Evolutionary conservation across 305 asterid genomes (phyloP), one percentile per base, ranked within the genome.

Genomic region (Fraxinus ornus): DNA sequence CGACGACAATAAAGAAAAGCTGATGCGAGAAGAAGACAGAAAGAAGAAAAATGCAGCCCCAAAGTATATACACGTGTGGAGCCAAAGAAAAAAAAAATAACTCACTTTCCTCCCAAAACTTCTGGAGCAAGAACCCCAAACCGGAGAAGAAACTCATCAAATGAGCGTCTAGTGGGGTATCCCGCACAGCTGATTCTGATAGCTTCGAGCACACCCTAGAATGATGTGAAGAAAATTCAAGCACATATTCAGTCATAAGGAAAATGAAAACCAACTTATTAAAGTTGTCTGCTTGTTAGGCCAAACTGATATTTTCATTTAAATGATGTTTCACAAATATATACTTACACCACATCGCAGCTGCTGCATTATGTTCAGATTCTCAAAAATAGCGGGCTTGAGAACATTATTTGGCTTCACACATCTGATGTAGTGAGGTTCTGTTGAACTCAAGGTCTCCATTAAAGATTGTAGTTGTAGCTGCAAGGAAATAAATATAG

Each of bases 121-220:
- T 97, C 99, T 62, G 99, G 98, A 85, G 97, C 98, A 85, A 97
- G 99, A 88, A 95, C 97, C 89, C 99, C 98, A 89, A 97, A 97
- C 44, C 99, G 93, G 80, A 97, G 97, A 86, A 97, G 95, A 90
- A 97, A 97, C 89, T 97, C 99, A 86, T 97, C 95, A 83, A 97
- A 97, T 64, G 97, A 90, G 73, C 99, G 98, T 84, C 98, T 93
- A 80, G 99, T 97, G 62, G 99, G 99, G 88, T 95, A 97, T 83
- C 99, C 99, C 83, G 98, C 99, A 88, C 99, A 97, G 87, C 99
- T 97, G 87, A 97, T 97, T 86, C 99, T 90, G 87, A 97, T 97
- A 80, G 99, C 99, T 90, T 97, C 99, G 79, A 97, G 95, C 85
- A 97, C 99, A 87, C 99, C 99, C 99, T 97, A 79, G 44, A 88